Evolutionary conservation across 768 basidiomycete genomes (phyloP).

Genomic region (Phylloporus sp.): DNA sequence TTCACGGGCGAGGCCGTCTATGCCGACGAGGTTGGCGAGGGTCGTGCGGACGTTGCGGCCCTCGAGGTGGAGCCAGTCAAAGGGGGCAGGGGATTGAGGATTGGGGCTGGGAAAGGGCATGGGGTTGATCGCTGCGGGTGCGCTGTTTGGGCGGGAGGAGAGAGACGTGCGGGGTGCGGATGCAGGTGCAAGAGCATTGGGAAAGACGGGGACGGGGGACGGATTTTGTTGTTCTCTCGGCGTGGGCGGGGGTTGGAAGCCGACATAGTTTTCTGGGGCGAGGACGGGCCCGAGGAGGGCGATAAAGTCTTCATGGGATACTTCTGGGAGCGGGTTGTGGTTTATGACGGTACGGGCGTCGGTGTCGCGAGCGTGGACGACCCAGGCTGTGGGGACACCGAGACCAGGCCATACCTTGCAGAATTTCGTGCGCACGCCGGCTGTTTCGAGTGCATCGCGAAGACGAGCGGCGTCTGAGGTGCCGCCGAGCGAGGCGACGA

Average conservation of each 20-base stretch:
- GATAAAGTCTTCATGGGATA: slow-evolving; percentile 84
- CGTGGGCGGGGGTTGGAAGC: slow-evolving; percentile 19
- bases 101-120: slow-evolving; percentile 32
- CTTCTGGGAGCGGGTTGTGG: slow-evolving; percentile 82
- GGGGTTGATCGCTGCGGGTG: slow-evolving; percentile 23
- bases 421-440: slow-evolving; percentile 65
- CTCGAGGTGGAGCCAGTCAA: slow-evolving; percentile 86
- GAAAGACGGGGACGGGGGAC: slow-evolving; percentile 29
- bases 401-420: slow-evolving; percentile 70
- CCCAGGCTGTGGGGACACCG: slow-evolving; percentile 78
- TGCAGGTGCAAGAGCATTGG: slow-evolving; percentile 18
- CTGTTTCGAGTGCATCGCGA: slow-evolving; percentile 56
- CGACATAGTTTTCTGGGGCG: slow-evolving; percentile 72
- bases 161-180: slow-evolving; percentile 33
- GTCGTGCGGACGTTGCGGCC: slow-evolving; percentile 78
- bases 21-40: slow-evolving; percentile 66
- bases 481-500: slow-evolving; percentile 71
- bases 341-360: slow-evolving; percentile 69
- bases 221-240: slow-evolving; percentile 17
- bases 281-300: slow-evolving; percentile 74
- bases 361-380: slow-evolving; percentile 67
- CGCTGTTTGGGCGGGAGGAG: slow-evolving; percentile 30
- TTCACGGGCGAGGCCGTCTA: slow-evolving; percentile 79
- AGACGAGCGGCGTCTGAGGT: slow-evolving; percentile 65
- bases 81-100: slow-evolving; percentile 64